phyloP scores from a whole-genome alignment of 176 grass and related monocot genomes.

The Oryza meridionalis region DNA sequence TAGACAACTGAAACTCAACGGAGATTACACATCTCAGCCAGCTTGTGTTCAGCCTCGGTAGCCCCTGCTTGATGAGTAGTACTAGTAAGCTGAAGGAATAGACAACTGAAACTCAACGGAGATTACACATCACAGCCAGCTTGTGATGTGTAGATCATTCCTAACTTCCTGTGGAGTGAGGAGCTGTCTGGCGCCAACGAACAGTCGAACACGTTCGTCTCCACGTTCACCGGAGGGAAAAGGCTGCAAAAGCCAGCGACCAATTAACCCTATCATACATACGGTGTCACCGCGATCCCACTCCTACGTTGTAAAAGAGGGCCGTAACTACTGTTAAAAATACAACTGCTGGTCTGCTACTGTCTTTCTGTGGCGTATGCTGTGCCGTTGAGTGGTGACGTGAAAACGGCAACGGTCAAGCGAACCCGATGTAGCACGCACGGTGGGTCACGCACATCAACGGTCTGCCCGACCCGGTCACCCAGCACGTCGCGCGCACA shows the following conservation, averaged over 20 bases:
- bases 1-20: background rate
- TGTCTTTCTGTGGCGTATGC: background rate
- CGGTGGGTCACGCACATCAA: constrained; percentile 21
- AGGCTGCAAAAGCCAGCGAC: background rate
- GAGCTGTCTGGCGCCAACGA: background rate
- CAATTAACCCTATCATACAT: background rate
- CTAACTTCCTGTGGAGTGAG: no score
- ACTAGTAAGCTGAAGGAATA: background rate
- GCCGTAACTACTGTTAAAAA: no score
- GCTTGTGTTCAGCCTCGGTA: no score
- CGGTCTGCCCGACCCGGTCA: background rate
- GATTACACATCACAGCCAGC: no score
- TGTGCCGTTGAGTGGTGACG: background rate
- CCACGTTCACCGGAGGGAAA: background rate
- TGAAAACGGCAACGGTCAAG: constrained; percentile 49
- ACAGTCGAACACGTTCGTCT: background rate
- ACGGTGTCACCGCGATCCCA: background rate
- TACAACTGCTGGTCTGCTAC: no score
- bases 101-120: background rate
- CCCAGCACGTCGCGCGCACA: constrained; percentile 27
- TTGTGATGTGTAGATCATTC: background rate
- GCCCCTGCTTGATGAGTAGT: background rate
- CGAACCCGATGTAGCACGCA: background rate
- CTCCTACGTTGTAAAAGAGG: background rate
- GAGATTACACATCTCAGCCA: no score